Percentiles rank a stretch among this genome's conserved stretches.
Evolutionary conservation across 2,329 filamentous ascomycete species (phyloP).

Genomic region (Fusarium praegraminearum): DNA sequence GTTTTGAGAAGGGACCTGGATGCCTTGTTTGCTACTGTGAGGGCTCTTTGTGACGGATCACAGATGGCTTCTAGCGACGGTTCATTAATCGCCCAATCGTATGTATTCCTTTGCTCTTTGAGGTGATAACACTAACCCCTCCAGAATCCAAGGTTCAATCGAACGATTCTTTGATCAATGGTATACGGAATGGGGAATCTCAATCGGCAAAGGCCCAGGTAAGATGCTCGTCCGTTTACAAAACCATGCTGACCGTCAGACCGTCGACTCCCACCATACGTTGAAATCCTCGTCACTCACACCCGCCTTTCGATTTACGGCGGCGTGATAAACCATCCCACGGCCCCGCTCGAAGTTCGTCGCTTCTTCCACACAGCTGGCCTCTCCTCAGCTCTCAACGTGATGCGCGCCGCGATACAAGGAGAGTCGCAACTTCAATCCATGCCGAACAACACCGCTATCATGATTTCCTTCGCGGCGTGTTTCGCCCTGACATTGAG

Average conservation of each 20-base stretch:
- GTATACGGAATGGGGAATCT: conserved; percentile 71
- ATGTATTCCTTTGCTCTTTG: conserved; percentile 27
- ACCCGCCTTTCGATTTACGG: conserved; percentile 80
- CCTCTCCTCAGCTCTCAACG: conserved; percentile 78
- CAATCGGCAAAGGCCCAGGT: conserved; percentile 67
- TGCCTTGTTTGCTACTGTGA: conserved; percentile 67
- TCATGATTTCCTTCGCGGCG: conserved; percentile 82
- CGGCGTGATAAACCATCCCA: conserved; percentile 79
- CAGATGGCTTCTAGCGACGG: conserved; percentile 63
- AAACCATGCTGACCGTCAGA: conserved; percentile 50
- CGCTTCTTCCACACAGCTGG: conserved; percentile 79
- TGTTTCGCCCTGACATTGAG: conserved; percentile 76
- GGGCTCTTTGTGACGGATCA: conserved; percentile 70
- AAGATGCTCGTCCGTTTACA: neutral
- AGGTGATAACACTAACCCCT: conserved; percentile 33
- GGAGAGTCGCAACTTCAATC: conserved; percentile 76
- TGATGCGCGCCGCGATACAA: conserved; percentile 79
- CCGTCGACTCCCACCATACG: conserved; percentile 74
- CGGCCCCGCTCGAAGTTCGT: conserved; percentile 76
- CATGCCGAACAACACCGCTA: conserved; percentile 83
- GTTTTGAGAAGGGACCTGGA: conserved; percentile 75
- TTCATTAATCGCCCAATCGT: conserved; percentile 65
- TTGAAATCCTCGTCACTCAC: conserved; percentile 79
- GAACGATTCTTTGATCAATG: conserved; percentile 75
- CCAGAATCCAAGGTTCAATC: conserved; percentile 68